A percentile compares a stretch with the other conserved stretches of the same genome.
phyloP scores from a whole-genome alignment of 176 grass and related monocot species.

The Ampelocalamus luodianensis region DNA sequence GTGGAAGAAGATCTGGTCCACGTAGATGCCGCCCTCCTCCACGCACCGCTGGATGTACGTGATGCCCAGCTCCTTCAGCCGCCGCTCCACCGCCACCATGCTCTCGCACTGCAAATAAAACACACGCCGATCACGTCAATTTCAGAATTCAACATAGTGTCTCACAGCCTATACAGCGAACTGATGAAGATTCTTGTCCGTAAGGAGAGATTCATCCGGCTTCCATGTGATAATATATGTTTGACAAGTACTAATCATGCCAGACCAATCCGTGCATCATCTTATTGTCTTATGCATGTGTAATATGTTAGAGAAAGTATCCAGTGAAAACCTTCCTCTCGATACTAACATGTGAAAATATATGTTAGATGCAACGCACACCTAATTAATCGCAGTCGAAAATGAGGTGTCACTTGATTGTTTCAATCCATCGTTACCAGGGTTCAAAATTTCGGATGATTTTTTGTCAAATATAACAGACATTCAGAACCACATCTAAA shows the following conservation, averaged over 20 bases:
- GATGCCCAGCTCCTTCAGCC: slow-evolving; percentile 69
- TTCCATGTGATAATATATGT: background rate
- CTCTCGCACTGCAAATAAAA: slow-evolving; percentile 72
- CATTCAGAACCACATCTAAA: too few species aligned
- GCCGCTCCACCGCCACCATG: slow-evolving; percentile 75
- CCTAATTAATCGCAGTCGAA: background rate
- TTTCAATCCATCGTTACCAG: background rate
- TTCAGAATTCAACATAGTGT: background rate
- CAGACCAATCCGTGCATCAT: background rate
- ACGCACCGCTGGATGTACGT: slow-evolving; percentile 48
- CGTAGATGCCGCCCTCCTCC: slow-evolving; percentile 71
- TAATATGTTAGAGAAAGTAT: background rate
- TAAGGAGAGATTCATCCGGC: too few species aligned
- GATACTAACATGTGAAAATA: background rate
- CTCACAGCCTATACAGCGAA: too few species aligned
- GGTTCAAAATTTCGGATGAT: too few species aligned
- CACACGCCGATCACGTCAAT: background rate
- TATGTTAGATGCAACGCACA: background rate
- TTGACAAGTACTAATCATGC: background rate
- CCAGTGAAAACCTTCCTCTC: too few species aligned
- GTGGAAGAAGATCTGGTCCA: slow-evolving; percentile 94
- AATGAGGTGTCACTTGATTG: background rate
- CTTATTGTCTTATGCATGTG: background rate
- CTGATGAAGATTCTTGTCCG: too few species aligned
- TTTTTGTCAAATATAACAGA: too few species aligned